Percentiles rank a stretch among this genome's conserved stretches.
These are phyloP conservation scores for sorghum (Sorghum bicolor) DNA, from an alignment of 176 grass and related monocot genomes.

Conservation along the genomic window Sorghum_bicolor_NCBIv3 NC_012870.2:78351501-78352000, in stretches of 20 bases:
- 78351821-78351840: constrained; percentile 64
- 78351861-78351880: constrained; percentile 53
- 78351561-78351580: constrained; percentile 56
- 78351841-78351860: constrained; percentile 39
- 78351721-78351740: background rate
- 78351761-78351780: background rate
- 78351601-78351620: constrained; percentile 55
- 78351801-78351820: constrained; percentile 4
- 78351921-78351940: constrained; percentile 52
- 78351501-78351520: constrained; percentile 6
- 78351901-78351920: constrained; percentile 57
- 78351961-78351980: constrained; percentile 13
- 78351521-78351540: constrained; percentile 47
- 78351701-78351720: constrained; percentile 51
- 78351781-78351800: background rate
- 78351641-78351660: constrained; percentile 35
- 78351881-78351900: constrained; percentile 46
- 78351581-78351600: constrained; percentile 51
- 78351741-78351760: background rate
- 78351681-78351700: constrained; percentile 43
- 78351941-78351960: constrained; percentile 59
- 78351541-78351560: constrained; percentile 75
- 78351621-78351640: constrained; percentile 36
- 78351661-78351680: constrained; percentile 52
- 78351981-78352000: constrained; percentile 68